Base-by-base conservation (phyloP, 2,329 filamentous ascomycete genomes). In the Botryosphaeria dothidea region DNA sequence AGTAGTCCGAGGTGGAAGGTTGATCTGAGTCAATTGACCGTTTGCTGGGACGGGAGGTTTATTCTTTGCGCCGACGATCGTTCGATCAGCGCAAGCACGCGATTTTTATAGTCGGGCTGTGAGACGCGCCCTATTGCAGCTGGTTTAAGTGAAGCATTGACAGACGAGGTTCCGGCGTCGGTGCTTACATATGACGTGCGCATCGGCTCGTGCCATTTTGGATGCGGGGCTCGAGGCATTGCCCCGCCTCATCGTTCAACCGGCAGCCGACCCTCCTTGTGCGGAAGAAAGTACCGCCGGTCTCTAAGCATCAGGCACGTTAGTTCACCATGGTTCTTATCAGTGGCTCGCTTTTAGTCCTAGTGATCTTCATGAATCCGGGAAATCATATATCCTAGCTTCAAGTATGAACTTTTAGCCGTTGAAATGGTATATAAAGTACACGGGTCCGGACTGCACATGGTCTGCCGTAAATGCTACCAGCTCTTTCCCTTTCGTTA, bases 181-280 rank as follows among this genome's bases (percentile, higher is more conserved):
- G 54, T n/a, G n/a, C n/a, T n/a, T n/a, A n/a, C n/a, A n/a, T 21
- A 46, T 60, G 56, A 60, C 56, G 56, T 60, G 25, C 54, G 38
- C 36, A 4, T 15, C 3, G 23, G 36, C 54, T 23, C 7, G 8
- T 13, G 54, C 38, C 17, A 34, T 34, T 17, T 43, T 56, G 17
- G 54, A 19, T 19, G 25, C 34, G 13, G 38, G 54, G 54, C 31
- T 45, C 25, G 11, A 43, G 31, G 31, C 19, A 41, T 23, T 45
- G 25, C 41, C 25, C 27, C 56, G 56, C 56, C 19, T 60, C 25
- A 60, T 60, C 27, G n/a, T 60, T 48, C 25, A 46, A 17, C 56
- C 38, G 38, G 27, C 9, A 17, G 21, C 9, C 54, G 25, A 31
- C 13, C 54, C 36, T 43, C 25, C 31, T 7, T 17, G 25, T 21